Conservation (phyloP, 805 yeast species). For the Priceomyces fermenticarens region DNA sequence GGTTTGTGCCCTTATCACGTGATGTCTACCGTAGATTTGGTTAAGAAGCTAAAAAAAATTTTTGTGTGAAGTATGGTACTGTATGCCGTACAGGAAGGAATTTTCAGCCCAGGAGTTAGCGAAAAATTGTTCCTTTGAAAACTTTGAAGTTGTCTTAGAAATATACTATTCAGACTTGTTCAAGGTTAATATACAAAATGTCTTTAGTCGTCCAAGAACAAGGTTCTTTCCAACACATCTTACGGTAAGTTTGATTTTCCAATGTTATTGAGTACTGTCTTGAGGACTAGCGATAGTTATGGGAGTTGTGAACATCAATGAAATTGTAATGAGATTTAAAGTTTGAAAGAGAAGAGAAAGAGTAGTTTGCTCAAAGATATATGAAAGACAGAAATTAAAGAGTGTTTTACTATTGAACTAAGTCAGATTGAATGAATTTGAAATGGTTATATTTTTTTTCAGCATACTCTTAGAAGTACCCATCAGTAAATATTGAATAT, state of each 20-base stretch:
- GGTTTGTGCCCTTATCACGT: slow-evolving; percentile 3
- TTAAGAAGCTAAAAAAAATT: no score
- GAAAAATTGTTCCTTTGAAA: slow-evolving; percentile 2
- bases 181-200: slow-evolving; percentile 50
- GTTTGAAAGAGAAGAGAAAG: background rate
- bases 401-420: no score
- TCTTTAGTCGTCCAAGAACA: slow-evolving; percentile 98
- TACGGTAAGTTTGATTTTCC: slow-evolving; percentile 74
- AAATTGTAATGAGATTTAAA: background rate
- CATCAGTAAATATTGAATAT: no score
- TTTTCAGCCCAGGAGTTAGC: background rate
- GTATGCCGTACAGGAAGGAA: slow-evolving; percentile 1
- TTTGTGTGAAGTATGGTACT: background rate
- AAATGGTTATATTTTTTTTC: no score
- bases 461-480: no score
- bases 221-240: slow-evolving; percentile 99
- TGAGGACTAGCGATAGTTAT: no score
- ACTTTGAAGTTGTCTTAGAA: slow-evolving; percentile 1
- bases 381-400: background rate
- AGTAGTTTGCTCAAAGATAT: background rate
- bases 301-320: background rate
- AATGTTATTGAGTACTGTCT: no score
- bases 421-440: no score
- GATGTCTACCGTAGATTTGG: background rate
- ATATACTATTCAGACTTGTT: slow-evolving; percentile 6